Evolutionary conservation across 495 filamentous ascomycete species (phyloP).

Genomic region (Neurospora pannonica): DNA sequence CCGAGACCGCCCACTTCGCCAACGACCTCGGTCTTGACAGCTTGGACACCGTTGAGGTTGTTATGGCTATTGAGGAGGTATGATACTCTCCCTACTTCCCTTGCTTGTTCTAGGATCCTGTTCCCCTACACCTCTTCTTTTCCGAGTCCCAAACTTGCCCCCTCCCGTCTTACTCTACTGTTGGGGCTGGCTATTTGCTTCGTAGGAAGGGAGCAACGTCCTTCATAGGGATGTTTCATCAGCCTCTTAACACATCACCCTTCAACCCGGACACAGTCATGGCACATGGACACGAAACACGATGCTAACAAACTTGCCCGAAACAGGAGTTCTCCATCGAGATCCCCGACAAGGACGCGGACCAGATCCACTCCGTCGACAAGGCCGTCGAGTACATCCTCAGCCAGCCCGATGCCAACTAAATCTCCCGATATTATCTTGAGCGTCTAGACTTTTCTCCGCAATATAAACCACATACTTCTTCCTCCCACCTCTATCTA

Average conservation of each 20-base stretch:
- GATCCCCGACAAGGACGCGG: slow-evolving; percentile 98
- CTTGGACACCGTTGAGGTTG: slow-evolving; percentile 96
- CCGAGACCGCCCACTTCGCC: slow-evolving; percentile 72
- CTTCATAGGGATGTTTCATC: neutral
- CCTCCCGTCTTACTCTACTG: neutral
- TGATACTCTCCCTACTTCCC: slow-evolving; percentile 10
- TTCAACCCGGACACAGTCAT: neutral
- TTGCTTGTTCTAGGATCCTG: neutral
- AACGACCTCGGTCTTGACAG: slow-evolving; percentile 95
- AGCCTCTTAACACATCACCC: neutral
- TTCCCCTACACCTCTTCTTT: neutral
- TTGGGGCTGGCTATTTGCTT: neutral
- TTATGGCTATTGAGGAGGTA: slow-evolving; percentile 99
- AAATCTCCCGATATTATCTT: slow-evolving; percentile 2
- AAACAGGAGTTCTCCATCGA: slow-evolving; percentile 97
- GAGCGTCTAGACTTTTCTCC: too few species aligned
- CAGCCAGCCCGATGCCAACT: slow-evolving; percentile 76
- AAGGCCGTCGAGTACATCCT: slow-evolving; percentile 94
- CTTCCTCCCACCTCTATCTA: too few species aligned
- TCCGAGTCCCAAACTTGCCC: neutral
- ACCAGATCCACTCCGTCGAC: slow-evolving; percentile 91
- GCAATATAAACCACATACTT: too few species aligned
- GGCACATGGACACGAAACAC: neutral
- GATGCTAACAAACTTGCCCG: slow-evolving; percentile 1
- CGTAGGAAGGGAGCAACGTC: neutral